Evolutionary conservation across 2,329 filamentous ascomycete species (phyloP).

Genomic region (Aschersonia sp.): DNA sequence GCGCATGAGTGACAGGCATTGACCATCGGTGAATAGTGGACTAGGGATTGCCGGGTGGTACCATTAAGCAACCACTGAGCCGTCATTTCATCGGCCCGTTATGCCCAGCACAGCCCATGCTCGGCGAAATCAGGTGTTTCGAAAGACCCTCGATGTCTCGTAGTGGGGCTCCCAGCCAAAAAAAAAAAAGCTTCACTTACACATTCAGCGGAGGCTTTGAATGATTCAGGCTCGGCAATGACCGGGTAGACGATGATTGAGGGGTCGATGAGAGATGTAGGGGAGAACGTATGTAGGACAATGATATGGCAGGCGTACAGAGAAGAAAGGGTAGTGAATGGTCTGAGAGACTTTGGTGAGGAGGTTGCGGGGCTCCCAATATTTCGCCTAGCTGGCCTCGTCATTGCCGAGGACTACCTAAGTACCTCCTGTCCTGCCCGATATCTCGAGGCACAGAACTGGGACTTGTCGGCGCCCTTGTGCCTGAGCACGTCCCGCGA

Average conservation of each 20-base stretch:
- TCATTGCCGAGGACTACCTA: slow-evolving; percentile 11
- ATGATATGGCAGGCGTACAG: too few relatives aligned
- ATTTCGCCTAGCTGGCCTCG: slow-evolving; percentile 3
- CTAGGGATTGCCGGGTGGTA: neutral
- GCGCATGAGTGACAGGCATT: neutral
- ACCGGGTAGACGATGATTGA: too few relatives aligned
- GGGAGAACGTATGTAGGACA: too few relatives aligned
- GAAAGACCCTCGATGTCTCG: neutral
- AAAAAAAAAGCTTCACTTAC: slow-evolving; percentile 4
- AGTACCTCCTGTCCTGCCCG: slow-evolving; percentile 14
- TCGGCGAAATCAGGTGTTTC: neutral
- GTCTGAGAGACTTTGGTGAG: neutral
- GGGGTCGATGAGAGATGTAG: too few relatives aligned
- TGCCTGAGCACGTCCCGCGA: too few relatives aligned
- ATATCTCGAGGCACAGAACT: slow-evolving; percentile 9
- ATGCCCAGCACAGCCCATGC: neutral
- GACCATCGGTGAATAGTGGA: neutral
- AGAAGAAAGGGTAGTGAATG: neutral
- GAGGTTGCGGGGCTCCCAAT: slow-evolving; percentile 2
- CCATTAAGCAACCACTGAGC: slow-evolving; percentile 1
- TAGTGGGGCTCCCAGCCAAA: slow-evolving; percentile 2
- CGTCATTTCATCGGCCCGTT: slow-evolving; percentile 5
- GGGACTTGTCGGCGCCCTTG: too few relatives aligned
- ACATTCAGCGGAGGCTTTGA: neutral
- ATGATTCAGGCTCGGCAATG: neutral